phyloP scores from a whole-genome alignment of 2,329 filamentous ascomycete genomes.

The Venturia oleaginea region DNA sequence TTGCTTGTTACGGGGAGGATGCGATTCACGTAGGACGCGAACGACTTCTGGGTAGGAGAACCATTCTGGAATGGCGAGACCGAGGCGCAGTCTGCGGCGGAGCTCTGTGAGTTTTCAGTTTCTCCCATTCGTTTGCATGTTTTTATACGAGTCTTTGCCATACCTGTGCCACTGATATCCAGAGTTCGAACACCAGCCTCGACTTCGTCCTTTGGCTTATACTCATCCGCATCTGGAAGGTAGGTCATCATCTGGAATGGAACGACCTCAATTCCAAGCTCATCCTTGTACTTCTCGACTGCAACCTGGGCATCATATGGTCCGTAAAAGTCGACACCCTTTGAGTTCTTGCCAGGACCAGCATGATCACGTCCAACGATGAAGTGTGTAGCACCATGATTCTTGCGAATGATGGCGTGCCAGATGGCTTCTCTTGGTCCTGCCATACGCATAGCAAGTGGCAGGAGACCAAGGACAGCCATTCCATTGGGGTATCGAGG shows the following conservation, averaged over 20 bases:
- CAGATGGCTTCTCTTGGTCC: constrained; percentile 97
- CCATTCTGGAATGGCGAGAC: constrained; percentile 95
- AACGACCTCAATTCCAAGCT: constrained; percentile 97
- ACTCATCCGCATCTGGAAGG: constrained; percentile 93
- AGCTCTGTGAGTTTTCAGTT: constrained; percentile 61
- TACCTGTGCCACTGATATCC: constrained; percentile 43
- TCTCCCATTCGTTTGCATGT: not conserved
- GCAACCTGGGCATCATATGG: constrained; percentile 95
- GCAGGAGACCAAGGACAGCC: constrained; percentile 90
- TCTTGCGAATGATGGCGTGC: constrained; percentile 99
- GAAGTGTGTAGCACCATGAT: constrained; percentile 98
- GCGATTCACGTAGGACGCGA: constrained; percentile 88
- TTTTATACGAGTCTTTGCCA: constrained; percentile 9
- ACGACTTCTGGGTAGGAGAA: constrained; percentile 99
- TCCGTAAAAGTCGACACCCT: constrained; percentile 94
- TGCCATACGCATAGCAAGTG: constrained; percentile 98
- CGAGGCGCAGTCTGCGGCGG: constrained; percentile 79
- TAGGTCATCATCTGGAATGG: constrained; percentile 99
- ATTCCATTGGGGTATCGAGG: constrained; percentile 98
- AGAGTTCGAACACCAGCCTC: constrained; percentile 68
- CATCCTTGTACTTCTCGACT: constrained; percentile 90
- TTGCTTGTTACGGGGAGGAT: constrained; percentile 82
- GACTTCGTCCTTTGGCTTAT: constrained; percentile 87
- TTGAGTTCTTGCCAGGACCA: constrained; percentile 95
- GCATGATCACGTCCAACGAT: constrained; percentile 98